A percentile compares a stretch with the other conserved stretches of the same genome.
phyloP scores from a whole-genome alignment of 2,329 filamentous ascomycete genomes.

The Fusarium clavum region DNA sequence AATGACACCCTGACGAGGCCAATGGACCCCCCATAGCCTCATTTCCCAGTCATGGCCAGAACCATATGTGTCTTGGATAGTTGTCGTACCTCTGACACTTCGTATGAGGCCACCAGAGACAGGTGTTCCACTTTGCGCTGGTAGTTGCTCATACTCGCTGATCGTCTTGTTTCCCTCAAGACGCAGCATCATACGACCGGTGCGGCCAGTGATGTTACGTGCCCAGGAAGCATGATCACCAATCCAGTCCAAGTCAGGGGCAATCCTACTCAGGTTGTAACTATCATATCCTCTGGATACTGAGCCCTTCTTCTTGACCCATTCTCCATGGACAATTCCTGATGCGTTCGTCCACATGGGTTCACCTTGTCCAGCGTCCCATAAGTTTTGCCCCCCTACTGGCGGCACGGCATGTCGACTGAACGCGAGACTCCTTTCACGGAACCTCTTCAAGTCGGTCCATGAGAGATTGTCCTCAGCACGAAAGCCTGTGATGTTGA shows the following conservation, averaged over 20 bases:
- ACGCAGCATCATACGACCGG: slow-evolving; percentile 76
- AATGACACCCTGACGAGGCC: slow-evolving; percentile 81
- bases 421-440: slow-evolving; percentile 71
- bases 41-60: slow-evolving; percentile 81
- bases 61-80: slow-evolving; percentile 76
- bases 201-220: slow-evolving; percentile 81
- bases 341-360: slow-evolving; percentile 82
- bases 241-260: slow-evolving; percentile 74
- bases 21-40: slow-evolving; percentile 85
- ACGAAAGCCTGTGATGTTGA: slow-evolving; percentile 83
- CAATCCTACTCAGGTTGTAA: slow-evolving; percentile 74
- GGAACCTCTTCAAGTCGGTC: slow-evolving; percentile 76
- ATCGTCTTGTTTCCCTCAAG: slow-evolving; percentile 67
- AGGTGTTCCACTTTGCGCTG: slow-evolving; percentile 49
- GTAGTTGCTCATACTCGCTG: slow-evolving; percentile 57
- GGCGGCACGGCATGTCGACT: slow-evolving; percentile 64
- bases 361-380: slow-evolving; percentile 54
- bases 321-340: slow-evolving; percentile 80
- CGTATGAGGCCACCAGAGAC: slow-evolving; percentile 68
- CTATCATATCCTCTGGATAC: slow-evolving; percentile 59
- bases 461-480: slow-evolving; percentile 81
- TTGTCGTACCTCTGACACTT: slow-evolving; percentile 76
- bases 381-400: slow-evolving; percentile 56
- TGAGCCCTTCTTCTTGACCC: slow-evolving; percentile 70
- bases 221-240: slow-evolving; percentile 71